Percentiles rank a stretch among this genome's conserved stretches.
phyloP scores from a whole-genome alignment of 78 protist species.

The Mantamonas sphyraenae region DNA sequence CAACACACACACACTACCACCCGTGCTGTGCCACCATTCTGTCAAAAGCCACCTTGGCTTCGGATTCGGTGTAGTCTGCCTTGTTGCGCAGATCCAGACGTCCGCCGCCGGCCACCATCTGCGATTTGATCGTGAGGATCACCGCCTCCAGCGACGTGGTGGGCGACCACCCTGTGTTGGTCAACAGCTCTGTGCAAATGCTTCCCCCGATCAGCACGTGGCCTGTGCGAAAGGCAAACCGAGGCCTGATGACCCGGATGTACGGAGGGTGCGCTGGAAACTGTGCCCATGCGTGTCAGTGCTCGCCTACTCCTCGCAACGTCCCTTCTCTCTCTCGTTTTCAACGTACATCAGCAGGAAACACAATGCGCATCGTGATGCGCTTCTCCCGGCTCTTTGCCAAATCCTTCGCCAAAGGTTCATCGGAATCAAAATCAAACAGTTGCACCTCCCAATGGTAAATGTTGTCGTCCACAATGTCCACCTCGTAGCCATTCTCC shows the following conservation, averaged over 20 bases:
- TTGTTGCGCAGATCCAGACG: slow-evolving; percentile 11
- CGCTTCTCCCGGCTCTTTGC: background rate
- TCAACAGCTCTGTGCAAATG: slow-evolving; percentile 39
- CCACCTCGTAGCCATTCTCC: too few relatives aligned
- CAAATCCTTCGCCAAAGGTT: background rate
- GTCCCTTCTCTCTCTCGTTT: too few relatives aligned
- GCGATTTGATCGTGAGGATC: slow-evolving; percentile 11
- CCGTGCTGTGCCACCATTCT: slow-evolving; percentile 5
- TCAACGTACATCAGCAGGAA: slow-evolving; percentile 6
- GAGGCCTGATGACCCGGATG: slow-evolving; percentile 37
- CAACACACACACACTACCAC: too few relatives aligned
- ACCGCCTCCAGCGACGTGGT: slow-evolving; percentile 25
- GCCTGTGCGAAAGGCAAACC: slow-evolving; percentile 42
- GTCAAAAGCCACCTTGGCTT: slow-evolving; percentile 15
- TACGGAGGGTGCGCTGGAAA: slow-evolving; percentile 19
- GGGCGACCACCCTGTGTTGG: slow-evolving; percentile 45
- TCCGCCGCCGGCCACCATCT: slow-evolving; percentile 15
- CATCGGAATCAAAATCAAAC: slow-evolving; percentile 21
- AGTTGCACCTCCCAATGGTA: slow-evolving; percentile 2
- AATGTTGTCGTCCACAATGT: slow-evolving; percentile 1
- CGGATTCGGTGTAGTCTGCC: slow-evolving; percentile 15
- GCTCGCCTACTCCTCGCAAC: too few relatives aligned
- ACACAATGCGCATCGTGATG: background rate
- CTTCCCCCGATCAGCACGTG: slow-evolving; percentile 46
- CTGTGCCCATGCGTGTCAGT: too few relatives aligned